Conservation (phyloP, 345 rosid genomes). For the Sapria himalayana region DNA sequence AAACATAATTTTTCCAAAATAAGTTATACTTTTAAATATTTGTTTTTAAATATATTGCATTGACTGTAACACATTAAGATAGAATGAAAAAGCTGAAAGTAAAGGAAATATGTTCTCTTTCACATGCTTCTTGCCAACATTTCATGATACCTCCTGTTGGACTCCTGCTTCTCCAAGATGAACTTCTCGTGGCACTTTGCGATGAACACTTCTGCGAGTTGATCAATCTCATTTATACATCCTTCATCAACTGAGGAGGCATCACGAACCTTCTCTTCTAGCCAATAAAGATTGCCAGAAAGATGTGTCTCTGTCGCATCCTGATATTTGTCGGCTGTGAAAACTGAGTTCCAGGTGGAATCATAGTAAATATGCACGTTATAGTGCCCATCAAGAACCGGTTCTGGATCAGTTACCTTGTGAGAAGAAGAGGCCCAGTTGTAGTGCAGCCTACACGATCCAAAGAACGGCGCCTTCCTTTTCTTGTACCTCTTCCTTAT, state of each 20-base stretch:
- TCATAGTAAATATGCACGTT: conserved; percentile 31
- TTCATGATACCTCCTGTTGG: conserved; percentile 74
- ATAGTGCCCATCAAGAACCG: conserved; percentile 21
- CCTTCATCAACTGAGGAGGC: conserved; percentile 1
- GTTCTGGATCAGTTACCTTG: conserved; percentile 34
- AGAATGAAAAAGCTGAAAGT: background rate
- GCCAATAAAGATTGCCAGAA: conserved; percentile 38
- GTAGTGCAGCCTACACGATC: conserved; percentile 75
- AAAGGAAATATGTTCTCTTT: background rate
- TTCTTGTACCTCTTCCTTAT: conserved; percentile 21
- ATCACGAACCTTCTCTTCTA: conserved; percentile 27
- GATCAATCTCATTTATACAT: conserved; percentile 44
- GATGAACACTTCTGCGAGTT: conserved; percentile 64
- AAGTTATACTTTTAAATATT: too few relatives aligned
- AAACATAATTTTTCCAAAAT: too few relatives aligned
- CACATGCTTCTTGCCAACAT: conserved; percentile 55
- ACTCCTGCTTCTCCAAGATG: conserved; percentile 83
- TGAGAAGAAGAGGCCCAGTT: conserved; percentile 75
- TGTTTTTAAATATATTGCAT: too few relatives aligned
- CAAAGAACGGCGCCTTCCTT: conserved; percentile 28
- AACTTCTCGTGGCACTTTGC: conserved; percentile 75
- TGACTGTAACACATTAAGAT: too few relatives aligned
- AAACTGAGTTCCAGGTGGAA: conserved; percentile 25
- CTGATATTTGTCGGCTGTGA: conserved; percentile 10
- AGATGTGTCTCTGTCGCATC: conserved; percentile 22